Conservation (phyloP, 192 early-diverging fungal genomes). For the Podila epicladia region DNA sequence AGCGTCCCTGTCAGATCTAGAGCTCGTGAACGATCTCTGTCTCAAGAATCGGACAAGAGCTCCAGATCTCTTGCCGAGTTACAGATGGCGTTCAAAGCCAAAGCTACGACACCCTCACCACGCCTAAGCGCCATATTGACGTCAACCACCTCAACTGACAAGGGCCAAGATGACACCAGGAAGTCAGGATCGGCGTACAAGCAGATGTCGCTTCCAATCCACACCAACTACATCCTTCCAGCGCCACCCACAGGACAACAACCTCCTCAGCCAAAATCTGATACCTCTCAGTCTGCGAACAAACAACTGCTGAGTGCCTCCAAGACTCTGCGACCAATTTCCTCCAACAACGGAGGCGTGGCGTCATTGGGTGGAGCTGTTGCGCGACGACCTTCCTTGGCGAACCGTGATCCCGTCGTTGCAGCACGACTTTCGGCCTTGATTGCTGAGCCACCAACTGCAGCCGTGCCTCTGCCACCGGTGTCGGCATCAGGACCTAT, state of each 20-base stretch:
- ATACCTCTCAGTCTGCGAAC: background rate
- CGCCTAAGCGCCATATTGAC: slow-evolving; percentile 4
- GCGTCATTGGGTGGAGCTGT: slow-evolving; percentile 36
- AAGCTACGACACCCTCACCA: slow-evolving; percentile 15
- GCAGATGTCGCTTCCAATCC: slow-evolving; percentile 44
- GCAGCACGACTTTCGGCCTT: slow-evolving; percentile 13
- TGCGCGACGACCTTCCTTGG: slow-evolving; percentile 20
- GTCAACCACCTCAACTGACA: background rate
- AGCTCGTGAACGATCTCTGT: slow-evolving; percentile 20
- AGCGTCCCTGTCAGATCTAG: slow-evolving; percentile 25
- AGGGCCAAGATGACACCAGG: background rate
- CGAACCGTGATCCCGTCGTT: slow-evolving; percentile 18
- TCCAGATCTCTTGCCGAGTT: slow-evolving; percentile 10
- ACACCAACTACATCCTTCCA: slow-evolving; percentile 31
- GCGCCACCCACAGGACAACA: slow-evolving; percentile 30
- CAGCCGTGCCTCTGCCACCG: slow-evolving; percentile 25
- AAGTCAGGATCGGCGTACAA: background rate
- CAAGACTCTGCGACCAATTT: slow-evolving; percentile 27
- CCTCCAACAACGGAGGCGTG: slow-evolving; percentile 11
- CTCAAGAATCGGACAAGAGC: slow-evolving; percentile 22
- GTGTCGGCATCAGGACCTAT: background rate
- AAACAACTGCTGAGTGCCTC: slow-evolving; percentile 9
- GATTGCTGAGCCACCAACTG: slow-evolving; percentile 17
- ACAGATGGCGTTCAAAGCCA: background rate
- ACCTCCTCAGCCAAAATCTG: slow-evolving; percentile 16